phyloP scores from a whole-genome alignment of 192 early-diverging fungal genomes.

The Geranomyces michiganensis region DNA sequence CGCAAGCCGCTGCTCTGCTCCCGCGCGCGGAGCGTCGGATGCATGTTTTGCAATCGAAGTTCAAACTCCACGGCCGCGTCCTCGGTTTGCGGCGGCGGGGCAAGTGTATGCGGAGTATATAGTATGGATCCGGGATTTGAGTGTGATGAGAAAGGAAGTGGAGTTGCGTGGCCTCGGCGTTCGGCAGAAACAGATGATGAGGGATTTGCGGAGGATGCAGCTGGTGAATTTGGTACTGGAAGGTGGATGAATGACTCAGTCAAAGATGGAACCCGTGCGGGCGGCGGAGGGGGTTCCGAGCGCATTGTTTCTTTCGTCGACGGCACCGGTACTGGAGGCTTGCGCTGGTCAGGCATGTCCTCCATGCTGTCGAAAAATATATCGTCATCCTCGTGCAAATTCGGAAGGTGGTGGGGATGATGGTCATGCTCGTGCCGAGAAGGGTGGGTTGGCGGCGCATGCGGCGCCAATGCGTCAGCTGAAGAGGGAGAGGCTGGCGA shows the following conservation, averaged over 20 bases:
- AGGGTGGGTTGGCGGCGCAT: not conserved
- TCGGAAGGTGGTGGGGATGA: slow-evolving; percentile 29
- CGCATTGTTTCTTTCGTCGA: not conserved
- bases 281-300: not conserved
- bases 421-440: slow-evolving; percentile 17
- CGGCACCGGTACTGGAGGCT: not conserved
- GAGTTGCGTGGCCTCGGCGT: slow-evolving; percentile 14
- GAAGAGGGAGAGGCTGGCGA: not conserved
- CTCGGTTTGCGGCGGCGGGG: slow-evolving; percentile 80
- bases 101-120: slow-evolving; percentile 42
- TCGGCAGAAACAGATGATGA: not conserved
- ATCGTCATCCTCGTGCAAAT: slow-evolving; percentile 39
- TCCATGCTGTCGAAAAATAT: slow-evolving; percentile 45
- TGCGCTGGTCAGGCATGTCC: not conserved
- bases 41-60: not conserved
- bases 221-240: not conserved
- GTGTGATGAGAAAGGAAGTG: slow-evolving; percentile 11
- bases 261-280: not conserved
- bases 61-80: slow-evolving; percentile 65
- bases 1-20: slow-evolving; percentile 74
- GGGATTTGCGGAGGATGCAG: not conserved
- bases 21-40: slow-evolving; percentile 53
- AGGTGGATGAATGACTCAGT: slow-evolving; percentile 27
- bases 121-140: not conserved
- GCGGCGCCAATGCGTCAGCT: not conserved